Evolutionary conservation across 768 basidiomycete species (phyloP), one percentile per base, ranked within the genome.

Genomic region (Hericium coralloides): DNA sequence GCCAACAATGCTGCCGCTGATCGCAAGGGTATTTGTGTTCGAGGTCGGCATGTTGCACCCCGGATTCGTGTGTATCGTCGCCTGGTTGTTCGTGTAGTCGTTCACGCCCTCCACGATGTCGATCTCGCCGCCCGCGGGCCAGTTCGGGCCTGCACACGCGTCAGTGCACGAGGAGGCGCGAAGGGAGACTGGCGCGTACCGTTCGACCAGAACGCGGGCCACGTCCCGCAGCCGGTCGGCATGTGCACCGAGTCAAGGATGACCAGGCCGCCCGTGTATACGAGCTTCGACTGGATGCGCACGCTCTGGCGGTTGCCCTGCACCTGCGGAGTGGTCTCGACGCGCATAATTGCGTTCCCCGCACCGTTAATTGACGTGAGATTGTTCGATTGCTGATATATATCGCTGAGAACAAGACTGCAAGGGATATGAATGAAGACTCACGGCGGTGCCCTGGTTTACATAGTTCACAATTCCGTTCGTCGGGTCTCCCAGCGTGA

Each of bases 191-290:
- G 18, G 25, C 15, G 2, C 52, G 17, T 25, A 52, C n/a, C 31
- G 31, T 31, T 31, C 31, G 31, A 31, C 31, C 31, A 48, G n/a
- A 15, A 12, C 2, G 41, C 31, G 48, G 89, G 90, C 92, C 91
- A 93, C 23, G 84, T 85, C 38, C 85, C 92, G 69, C 92, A 95
- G 14, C 92, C 93, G 0, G 84, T 84, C 8, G 92, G 92, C 86
- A 94, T 92, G 68, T 95, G 92, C 23, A 83, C 76, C 23, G 90
- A 80, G 70, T 95, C 92, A 77, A 94, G 78, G 49, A 94, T 75
- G 59, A 93, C 76, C 38, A 97, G 74, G 38, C 79, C 85, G 8
- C 82, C 81, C 37, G 79, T 87, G 65, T 81, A 87, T 2, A 73
- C 69, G 53, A 73, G 68, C 26, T 82, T 67, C 0, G 86, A 83